phyloP scores from a whole-genome alignment of 306 rosid genomes.

The Coriaria nepalensis region DNA sequence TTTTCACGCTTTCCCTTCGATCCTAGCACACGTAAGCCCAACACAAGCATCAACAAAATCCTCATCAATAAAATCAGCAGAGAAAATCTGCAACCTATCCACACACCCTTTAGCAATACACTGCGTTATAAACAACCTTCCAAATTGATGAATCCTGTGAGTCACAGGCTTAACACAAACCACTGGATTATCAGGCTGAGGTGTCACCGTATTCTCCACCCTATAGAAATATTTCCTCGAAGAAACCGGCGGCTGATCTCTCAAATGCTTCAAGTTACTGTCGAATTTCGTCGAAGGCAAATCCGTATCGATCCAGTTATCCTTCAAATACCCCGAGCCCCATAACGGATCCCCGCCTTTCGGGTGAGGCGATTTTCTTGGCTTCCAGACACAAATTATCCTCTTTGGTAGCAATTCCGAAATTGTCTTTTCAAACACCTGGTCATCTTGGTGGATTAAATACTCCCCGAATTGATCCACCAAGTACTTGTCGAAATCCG shows the following conservation, averaged over 20 bases:
- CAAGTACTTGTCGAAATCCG: slow-evolving; percentile 55
- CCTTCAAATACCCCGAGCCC: slow-evolving; percentile 53
- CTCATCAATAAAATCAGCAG: slow-evolving; percentile 64
- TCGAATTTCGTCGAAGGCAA: slow-evolving; percentile 80
- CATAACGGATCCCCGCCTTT: slow-evolving; percentile 53
- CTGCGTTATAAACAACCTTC: slow-evolving; percentile 56
- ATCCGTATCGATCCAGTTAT: slow-evolving; percentile 77
- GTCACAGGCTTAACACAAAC: slow-evolving; percentile 78
- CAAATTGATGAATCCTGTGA: slow-evolving; percentile 45
- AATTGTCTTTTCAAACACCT: slow-evolving; percentile 40
- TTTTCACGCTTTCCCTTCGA: slow-evolving; percentile 46
- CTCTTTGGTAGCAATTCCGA: slow-evolving; percentile 57
- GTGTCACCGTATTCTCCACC: slow-evolving; percentile 89
- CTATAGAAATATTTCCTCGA: slow-evolving; percentile 65
- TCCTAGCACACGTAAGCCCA: slow-evolving; percentile 58
- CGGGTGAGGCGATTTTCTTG: slow-evolving; percentile 51
- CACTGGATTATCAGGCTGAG: slow-evolving; percentile 61
- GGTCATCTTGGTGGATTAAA: slow-evolving; percentile 55
- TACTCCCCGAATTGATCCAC: slow-evolving; percentile 54
- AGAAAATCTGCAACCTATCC: slow-evolving; percentile 54
- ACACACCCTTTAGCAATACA: slow-evolving; percentile 31
- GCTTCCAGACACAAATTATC: slow-evolving; percentile 77
- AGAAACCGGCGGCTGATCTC: slow-evolving; percentile 42
- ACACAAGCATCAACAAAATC: slow-evolving; percentile 85
- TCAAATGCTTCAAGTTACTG: slow-evolving; percentile 56